Base-by-base conservation (phyloP, 768 basidiomycete genomes). In the Pulveroboletus sp. region DNA sequence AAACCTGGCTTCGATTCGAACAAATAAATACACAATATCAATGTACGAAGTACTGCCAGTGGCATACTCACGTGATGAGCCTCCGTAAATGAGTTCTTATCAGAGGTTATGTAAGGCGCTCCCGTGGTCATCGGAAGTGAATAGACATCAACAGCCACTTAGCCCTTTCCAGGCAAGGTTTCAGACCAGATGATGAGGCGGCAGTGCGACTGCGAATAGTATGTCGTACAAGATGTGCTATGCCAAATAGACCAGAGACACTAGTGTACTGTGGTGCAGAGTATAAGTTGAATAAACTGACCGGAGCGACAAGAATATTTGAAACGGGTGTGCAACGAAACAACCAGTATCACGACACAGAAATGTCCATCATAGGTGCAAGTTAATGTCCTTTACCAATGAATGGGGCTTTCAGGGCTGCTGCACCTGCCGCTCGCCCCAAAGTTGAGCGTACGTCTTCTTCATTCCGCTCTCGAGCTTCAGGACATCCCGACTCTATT, bases 371-470 rank as follows among this genome's bases (percentile, higher is more conserved):
- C 44, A 43, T 34, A 8, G 39, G 41, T 41, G 25, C 29, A 11
- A 24, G 24, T 56, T 47, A 55, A 27, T 40, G 40, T 13, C 38
- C 46, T 31, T 46, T 45, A 21, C 40, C 38, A n/a, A 21, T 37
- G 20, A 43, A 38, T 5, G 45, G 33, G 24, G 49, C 40, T 38
- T 50, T 59, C 49, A 58, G 44, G 47, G 45, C 50, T 33, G 58
- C 43, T 16, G 40, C 35, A 29, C 67, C 65, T 31, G 57, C 44
- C 36, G 67, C 55, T 43, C 61, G 65, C 40, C 65, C 63, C 34
- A 66, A 35, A 3, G 65, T 68, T 3, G 56, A 57, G 11, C 58
- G 52, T 19, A 53, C 40, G 21, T 63, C 57, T 42, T 60, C 59
- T 27, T 61, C 53, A 36, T 42, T 43, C 27, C 29, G 41, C 25